Conservation (phyloP, 768 basidiomycete genomes). For the Leccinum barrowsii region DNA sequence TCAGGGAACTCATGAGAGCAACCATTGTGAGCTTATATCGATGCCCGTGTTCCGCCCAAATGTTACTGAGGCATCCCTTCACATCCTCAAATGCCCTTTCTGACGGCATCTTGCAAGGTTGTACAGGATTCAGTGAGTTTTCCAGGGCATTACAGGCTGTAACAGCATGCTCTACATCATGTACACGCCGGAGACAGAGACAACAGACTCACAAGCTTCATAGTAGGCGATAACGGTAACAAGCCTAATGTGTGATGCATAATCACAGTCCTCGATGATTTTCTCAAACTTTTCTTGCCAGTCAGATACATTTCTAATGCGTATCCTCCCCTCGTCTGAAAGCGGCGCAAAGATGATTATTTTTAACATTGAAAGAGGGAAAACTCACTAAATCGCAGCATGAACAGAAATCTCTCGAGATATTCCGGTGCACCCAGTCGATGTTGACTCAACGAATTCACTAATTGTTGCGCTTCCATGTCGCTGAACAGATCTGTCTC, state of each 20-base stretch:
- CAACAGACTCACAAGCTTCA: conserved; percentile 15
- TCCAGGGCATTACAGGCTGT: background rate
- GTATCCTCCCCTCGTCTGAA: conserved; percentile 17
- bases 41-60: conserved; percentile 12
- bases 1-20: conserved; percentile 20
- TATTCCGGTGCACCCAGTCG: too few relatives aligned
- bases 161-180: background rate
- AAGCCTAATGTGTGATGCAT: conserved; percentile 14
- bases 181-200: too few relatives aligned
- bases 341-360: background rate
- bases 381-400: conserved; percentile 1
- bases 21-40: conserved; percentile 17
- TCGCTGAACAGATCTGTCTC: too few relatives aligned
- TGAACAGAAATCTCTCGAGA: too few relatives aligned
- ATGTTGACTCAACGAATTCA: too few relatives aligned
- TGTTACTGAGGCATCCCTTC: background rate
- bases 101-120: background rate
- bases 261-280: conserved; percentile 6
- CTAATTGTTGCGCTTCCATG: too few relatives aligned
- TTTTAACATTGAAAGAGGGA: background rate
- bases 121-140: background rate
- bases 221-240: conserved; percentile 22
- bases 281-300: conserved; percentile 10
- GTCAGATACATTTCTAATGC: conserved; percentile 9
- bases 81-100: conserved; percentile 1